These are phyloP conservation scores for Allomyces macrogynus DNA, from an alignment of 192 early-diverging fungal species.

Conservation along the genomic window DNA sequence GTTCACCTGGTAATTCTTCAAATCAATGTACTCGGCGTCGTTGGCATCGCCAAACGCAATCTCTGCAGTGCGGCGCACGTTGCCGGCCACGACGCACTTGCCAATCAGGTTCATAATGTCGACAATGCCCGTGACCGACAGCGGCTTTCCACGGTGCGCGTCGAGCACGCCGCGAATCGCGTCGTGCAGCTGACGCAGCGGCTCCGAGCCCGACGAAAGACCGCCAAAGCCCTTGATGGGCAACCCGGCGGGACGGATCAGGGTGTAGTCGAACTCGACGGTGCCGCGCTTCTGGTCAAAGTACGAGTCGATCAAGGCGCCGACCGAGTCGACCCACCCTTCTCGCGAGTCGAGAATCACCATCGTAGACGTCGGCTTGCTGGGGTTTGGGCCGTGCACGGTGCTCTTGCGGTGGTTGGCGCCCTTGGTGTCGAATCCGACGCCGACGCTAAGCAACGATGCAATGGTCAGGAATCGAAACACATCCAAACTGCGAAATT, in stretches of 20 bases:
- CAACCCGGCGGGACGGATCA: slow-evolving; percentile 10
- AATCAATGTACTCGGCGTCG: slow-evolving; percentile 19
- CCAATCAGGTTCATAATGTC: slow-evolving; percentile 29
- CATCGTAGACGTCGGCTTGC: neutral
- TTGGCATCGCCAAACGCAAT: slow-evolving; percentile 24
- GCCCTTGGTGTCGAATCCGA: slow-evolving; percentile 27
- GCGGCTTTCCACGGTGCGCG: slow-evolving; percentile 5
- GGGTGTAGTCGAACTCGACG: slow-evolving; percentile 14
- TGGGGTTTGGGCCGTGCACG: neutral
- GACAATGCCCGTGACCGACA: slow-evolving; percentile 17
- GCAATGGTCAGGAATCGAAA: too few species aligned
- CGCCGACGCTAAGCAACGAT: slow-evolving; percentile 15
- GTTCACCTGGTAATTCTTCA: slow-evolving; percentile 25
- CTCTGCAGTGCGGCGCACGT: slow-evolving; percentile 27
- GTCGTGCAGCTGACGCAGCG: slow-evolving; percentile 15
- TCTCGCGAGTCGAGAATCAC: slow-evolving; percentile 21
- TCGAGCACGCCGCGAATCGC: slow-evolving; percentile 10
- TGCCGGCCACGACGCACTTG: slow-evolving; percentile 26
- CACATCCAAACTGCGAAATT: too few species aligned
- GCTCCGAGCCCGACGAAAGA: slow-evolving; percentile 16
- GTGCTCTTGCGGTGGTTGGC: slow-evolving; percentile 1
- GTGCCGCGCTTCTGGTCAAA: slow-evolving; percentile 4
- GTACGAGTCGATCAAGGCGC: slow-evolving; percentile 19
- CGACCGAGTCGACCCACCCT: slow-evolving; percentile 22
- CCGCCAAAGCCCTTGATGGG: slow-evolving; percentile 26